Conservation (phyloP, 441 rosid genomes). For the Pelargonium fulgidum region DNA sequence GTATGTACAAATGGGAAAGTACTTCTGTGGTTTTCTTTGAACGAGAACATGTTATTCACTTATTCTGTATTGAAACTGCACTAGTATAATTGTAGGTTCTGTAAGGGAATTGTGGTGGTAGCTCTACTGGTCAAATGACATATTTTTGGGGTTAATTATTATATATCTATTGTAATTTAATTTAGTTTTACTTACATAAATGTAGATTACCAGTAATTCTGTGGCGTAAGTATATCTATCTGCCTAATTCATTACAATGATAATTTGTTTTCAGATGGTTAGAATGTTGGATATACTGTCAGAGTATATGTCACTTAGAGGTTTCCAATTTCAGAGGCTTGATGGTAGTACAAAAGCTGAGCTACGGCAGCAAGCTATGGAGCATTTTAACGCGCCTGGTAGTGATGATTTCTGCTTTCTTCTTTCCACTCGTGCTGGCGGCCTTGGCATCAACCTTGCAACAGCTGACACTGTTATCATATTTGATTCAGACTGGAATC, state of each 20-base stretch:
- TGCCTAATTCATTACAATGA: slow-evolving; percentile 3
- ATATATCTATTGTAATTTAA: too few relatives aligned
- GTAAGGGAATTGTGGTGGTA: neutral
- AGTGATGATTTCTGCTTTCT: slow-evolving; percentile 99
- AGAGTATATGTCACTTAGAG: slow-evolving; percentile 80
- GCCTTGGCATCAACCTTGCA: slow-evolving; percentile 98
- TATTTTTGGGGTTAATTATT: too few relatives aligned
- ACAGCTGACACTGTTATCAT: slow-evolving; percentile 98
- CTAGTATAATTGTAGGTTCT: too few relatives aligned
- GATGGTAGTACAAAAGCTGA: slow-evolving; percentile 99
- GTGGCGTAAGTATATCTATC: neutral
- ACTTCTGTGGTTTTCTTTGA: neutral
- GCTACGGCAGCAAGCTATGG: slow-evolving; percentile 98
- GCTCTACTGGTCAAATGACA: neutral
- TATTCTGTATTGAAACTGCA: neutral
- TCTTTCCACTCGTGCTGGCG: slow-evolving; percentile 99
- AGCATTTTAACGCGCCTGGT: slow-evolving; percentile 96
- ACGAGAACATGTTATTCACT: neutral
- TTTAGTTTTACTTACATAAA: neutral
- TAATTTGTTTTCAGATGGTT: slow-evolving; percentile 67
- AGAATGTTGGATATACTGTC: slow-evolving; percentile 96
- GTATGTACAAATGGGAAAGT: neutral
- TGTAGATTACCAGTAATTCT: neutral
- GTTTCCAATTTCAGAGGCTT: slow-evolving; percentile 96
- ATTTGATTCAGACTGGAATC: slow-evolving; percentile 99